Base-by-base conservation (phyloP, 441 rosid genomes). In the Adansonia madagascariensis region DNA sequence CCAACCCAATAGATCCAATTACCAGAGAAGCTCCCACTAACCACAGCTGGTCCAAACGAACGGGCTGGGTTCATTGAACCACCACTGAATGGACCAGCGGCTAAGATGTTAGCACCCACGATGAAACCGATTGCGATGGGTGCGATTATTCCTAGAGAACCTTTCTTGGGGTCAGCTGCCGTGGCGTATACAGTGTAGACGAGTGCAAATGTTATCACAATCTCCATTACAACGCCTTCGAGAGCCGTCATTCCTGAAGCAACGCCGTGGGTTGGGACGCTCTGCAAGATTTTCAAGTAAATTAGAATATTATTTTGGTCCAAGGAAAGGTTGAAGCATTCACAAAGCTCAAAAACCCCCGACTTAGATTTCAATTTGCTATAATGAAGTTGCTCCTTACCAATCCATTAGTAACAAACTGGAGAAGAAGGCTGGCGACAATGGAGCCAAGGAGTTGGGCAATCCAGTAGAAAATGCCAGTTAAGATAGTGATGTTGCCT, bases 51-150 rank as follows among this genome's bases (percentile, higher is more conserved):
- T 44, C 97, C 95, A 27, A 91, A 89, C 0, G 97, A 92, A 46
- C 97, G 84, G 41, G 97, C 97, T 4, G 98, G 97, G 87, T 94
- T 94, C 97, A 90, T 94, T 2, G 97, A 94, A 1, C 97, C 97
- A 1, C 97, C 98, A 4, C 93, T 90, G 74, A 94, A 94, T 3
- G 97, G 97, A 59, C 97, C 98, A 0, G 95, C 97, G 0, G 98
- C 98, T 6, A 94, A 82, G 41, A 94, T 92, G 87, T 91, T 94
- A 6, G 97, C 97, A 0, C 95, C 97, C 2, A 92, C 95, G 10
- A 94, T 85, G 90, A 94, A 91, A 71, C 97, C 98, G n/a, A 92
- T 92, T 24, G 93, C 97, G 0, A 90, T 89, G 0, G 94, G 97
- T 11, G 98, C 97, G 1, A 94, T 89, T 11, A 76, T 88, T 39